A percentile compares a stretch with the other conserved stretches of the same genome.
Evolutionary conservation across 805 yeast genomes (phyloP).

Genomic region (Myxozyma geophila): DNA sequence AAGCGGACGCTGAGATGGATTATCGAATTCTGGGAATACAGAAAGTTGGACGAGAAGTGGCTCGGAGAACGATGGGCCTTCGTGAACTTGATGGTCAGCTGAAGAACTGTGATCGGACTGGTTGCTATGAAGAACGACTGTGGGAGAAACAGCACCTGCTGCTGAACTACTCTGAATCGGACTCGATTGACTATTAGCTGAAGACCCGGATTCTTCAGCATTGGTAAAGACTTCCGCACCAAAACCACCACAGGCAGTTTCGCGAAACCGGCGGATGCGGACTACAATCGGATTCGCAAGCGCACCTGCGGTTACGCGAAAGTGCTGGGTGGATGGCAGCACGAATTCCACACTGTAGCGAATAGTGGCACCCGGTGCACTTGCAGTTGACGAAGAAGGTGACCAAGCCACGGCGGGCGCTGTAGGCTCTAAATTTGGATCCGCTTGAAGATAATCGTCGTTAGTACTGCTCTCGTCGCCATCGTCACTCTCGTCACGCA

Average conservation of each 20-base stretch:
- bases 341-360: background rate
- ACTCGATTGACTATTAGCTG: too few species aligned
- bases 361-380: background rate
- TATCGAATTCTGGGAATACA: background rate
- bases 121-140: too few species aligned
- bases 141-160: too few species aligned
- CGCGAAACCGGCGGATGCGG: background rate
- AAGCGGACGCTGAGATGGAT: background rate
- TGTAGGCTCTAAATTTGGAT: too few species aligned
- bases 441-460: too few species aligned
- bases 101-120: too few species aligned
- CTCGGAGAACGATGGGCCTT: background rate
- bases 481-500: background rate
- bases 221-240: too few species aligned
- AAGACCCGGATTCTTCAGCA: too few species aligned
- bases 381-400: background rate
- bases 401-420: too few species aligned
- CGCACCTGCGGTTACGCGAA: background rate
- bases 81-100: too few species aligned
- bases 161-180: too few species aligned
- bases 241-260: too few species aligned
- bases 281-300: constrained; percentile 1
- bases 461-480: background rate
- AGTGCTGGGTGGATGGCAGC: background rate
- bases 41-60: constrained; percentile 3